Percentiles rank a stretch among this genome's conserved stretches.
Evolutionary conservation across 108 stramenopile species (phyloP).

Genomic region (Nitzschia sp.): DNA sequence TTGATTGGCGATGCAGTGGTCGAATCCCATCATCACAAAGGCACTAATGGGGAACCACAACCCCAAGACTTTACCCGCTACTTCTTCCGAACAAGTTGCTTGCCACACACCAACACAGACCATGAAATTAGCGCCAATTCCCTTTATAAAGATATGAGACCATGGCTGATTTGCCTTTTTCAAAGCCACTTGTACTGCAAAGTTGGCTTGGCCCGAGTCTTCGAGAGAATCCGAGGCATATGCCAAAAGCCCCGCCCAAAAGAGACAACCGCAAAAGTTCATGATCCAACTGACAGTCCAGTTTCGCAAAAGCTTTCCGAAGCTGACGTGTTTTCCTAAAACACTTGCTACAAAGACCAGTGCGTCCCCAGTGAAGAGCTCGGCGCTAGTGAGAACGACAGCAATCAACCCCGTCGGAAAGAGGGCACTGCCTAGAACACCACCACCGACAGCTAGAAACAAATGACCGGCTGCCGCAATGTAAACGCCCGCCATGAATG

Average conservation of each 20-base stretch:
- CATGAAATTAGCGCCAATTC: constrained; percentile 50
- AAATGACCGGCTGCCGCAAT: constrained; percentile 46
- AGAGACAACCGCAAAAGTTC: constrained; percentile 42
- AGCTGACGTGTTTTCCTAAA: constrained; percentile 28
- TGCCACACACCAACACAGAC: constrained; percentile 54
- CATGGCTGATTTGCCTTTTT: constrained; percentile 38
- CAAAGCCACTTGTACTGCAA: constrained; percentile 34
- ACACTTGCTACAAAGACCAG: constrained; percentile 38
- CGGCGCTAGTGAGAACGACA: constrained; percentile 43
- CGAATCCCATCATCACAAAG: constrained; percentile 52
- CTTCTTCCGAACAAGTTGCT: constrained; percentile 45
- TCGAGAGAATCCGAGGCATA: constrained; percentile 39
- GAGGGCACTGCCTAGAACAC: constrained; percentile 35
- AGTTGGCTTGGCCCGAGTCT: constrained; percentile 22
- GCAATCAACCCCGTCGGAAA: constrained; percentile 42
- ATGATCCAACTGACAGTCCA: constrained; percentile 48
- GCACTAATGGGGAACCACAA: constrained; percentile 54
- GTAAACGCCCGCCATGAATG: constrained; percentile 54
- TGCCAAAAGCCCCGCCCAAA: constrained; percentile 36
- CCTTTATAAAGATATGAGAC: constrained; percentile 40
- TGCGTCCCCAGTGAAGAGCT: constrained; percentile 49
- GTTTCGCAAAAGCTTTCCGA: constrained; percentile 33
- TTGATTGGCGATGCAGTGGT: constrained; percentile 80
- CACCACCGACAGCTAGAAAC: constrained; percentile 38
- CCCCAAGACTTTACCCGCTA: constrained; percentile 43